Evolutionary conservation across 1,284 basidiomycete species (phyloP).

Genomic region (Puccinia coronata): DNA sequence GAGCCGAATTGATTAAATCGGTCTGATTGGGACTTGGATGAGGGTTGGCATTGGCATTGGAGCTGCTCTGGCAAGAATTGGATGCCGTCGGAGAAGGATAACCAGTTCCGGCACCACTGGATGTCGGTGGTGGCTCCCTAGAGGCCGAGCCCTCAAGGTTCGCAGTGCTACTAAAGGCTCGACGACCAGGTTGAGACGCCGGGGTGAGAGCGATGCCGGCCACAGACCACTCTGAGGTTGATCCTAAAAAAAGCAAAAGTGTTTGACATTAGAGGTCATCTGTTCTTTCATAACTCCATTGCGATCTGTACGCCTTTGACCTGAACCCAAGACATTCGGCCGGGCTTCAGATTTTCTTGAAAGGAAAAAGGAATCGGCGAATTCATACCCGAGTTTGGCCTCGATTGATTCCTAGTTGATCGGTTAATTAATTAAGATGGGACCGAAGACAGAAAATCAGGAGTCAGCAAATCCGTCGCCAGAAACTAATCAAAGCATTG

Average conservation of each 20-base stretch:
- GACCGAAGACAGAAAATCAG: neutral
- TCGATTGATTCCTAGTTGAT: conserved; percentile 13
- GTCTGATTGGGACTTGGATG: conserved; percentile 17
- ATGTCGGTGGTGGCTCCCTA: conserved; percentile 17
- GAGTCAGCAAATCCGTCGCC: neutral
- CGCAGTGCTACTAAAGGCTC: conserved; percentile 22
- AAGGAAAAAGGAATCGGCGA: neutral
- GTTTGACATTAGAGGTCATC: neutral
- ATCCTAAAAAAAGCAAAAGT: conserved; percentile 13
- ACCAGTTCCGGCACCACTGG: conserved; percentile 2
- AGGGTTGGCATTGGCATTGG: conserved; percentile 30
- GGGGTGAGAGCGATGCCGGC: neutral
- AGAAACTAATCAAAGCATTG: neutral
- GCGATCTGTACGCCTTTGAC: neutral
- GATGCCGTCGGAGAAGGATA: conserved; percentile 29
- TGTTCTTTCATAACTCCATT: neutral
- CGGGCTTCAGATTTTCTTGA: neutral
- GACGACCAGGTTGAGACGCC: neutral
- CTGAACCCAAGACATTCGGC: neutral
- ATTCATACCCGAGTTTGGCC: conserved; percentile 27
- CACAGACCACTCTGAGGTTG: conserved; percentile 30
- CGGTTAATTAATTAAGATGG: neutral
- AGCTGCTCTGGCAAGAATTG: conserved; percentile 28
- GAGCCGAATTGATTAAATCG: conserved; percentile 9
- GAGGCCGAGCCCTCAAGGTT: conserved; percentile 19